phyloP scores from a whole-genome alignment of 768 basidiomycete genomes.

The Panellus pusillus region DNA sequence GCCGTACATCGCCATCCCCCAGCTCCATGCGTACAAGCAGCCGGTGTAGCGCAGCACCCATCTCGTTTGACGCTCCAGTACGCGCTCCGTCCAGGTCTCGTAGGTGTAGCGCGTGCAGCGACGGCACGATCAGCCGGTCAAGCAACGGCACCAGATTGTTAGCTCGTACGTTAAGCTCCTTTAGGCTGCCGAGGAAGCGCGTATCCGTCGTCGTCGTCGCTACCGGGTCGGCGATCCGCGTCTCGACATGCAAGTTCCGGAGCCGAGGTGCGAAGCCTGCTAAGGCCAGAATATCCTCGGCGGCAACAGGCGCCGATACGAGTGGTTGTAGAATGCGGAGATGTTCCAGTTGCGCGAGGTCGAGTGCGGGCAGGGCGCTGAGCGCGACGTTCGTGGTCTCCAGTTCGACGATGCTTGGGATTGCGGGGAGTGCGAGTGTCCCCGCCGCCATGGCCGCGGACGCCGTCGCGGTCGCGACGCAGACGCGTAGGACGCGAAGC shows the following conservation, averaged over 20 bases:
- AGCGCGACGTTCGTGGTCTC: constrained; percentile 27
- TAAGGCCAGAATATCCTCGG: constrained; percentile 21
- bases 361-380: constrained; percentile 19
- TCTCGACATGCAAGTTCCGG: constrained; percentile 23
- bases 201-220: not conserved
- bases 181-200: constrained; percentile 21
- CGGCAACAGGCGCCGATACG: constrained; percentile 24
- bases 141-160: constrained; percentile 36
- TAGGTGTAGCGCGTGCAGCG: constrained; percentile 30
- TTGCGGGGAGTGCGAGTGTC: constrained; percentile 8
- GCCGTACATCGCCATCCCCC: constrained; percentile 19
- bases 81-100: constrained; percentile 38
- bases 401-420: constrained; percentile 12
- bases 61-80: constrained; percentile 27
- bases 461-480: not conserved
- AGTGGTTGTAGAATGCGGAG: constrained; percentile 27
- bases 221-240: constrained; percentile 20
- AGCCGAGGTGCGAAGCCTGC: constrained; percentile 22
- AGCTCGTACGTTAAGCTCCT: constrained; percentile 31
- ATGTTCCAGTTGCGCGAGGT: constrained; percentile 19
- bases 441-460: constrained; percentile 4
- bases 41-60: constrained; percentile 27
- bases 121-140: constrained; percentile 31
- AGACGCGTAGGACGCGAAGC: constrained; percentile 11
- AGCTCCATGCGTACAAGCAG: constrained; percentile 35